Evolutionary conservation across 2,329 filamentous ascomycete genomes (phyloP).

Genomic region (Beauveria caledonica): DNA sequence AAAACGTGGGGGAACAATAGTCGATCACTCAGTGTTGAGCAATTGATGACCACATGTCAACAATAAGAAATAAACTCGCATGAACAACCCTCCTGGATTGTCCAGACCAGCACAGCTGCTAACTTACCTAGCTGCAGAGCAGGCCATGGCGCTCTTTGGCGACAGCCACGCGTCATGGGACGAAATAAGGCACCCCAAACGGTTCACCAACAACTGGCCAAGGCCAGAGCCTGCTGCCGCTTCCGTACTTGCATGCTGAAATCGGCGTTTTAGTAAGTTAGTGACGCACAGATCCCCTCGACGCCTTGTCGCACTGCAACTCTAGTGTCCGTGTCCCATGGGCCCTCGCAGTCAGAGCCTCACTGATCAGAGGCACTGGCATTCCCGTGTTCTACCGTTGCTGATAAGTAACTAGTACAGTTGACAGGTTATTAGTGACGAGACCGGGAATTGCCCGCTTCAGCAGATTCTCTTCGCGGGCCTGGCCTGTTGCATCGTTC

Average conservation of each 20-base stretch:
- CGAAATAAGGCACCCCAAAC: not conserved
- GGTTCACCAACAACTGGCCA: not conserved
- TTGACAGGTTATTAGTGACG: not conserved
- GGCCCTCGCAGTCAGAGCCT: not conserved
- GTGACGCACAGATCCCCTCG: conserved; percentile 7
- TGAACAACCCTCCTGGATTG: not conserved
- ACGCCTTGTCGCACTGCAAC: conserved; percentile 2
- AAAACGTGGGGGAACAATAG: conserved; percentile 3
- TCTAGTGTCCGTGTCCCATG: conserved; percentile 6
- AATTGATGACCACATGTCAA: not conserved
- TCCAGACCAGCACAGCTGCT: not conserved
- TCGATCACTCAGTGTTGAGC: not conserved
- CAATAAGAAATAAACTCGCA: not conserved
- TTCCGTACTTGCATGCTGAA: not conserved
- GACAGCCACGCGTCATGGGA: conserved; percentile 8
- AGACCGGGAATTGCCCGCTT: not conserved
- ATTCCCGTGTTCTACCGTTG: not conserved
- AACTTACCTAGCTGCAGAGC: not conserved
- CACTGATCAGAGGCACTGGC: not conserved
- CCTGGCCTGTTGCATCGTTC: not conserved
- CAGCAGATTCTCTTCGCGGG: not conserved
- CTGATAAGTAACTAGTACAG: not conserved
- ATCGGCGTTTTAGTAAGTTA: not conserved
- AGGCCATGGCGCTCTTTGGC: not conserved
- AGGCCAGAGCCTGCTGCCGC: not conserved